These are phyloP conservation scores for Backusella mclennaniae DNA, from an alignment of 192 early-diverging fungal species.

Conservation along the genomic window DNA sequence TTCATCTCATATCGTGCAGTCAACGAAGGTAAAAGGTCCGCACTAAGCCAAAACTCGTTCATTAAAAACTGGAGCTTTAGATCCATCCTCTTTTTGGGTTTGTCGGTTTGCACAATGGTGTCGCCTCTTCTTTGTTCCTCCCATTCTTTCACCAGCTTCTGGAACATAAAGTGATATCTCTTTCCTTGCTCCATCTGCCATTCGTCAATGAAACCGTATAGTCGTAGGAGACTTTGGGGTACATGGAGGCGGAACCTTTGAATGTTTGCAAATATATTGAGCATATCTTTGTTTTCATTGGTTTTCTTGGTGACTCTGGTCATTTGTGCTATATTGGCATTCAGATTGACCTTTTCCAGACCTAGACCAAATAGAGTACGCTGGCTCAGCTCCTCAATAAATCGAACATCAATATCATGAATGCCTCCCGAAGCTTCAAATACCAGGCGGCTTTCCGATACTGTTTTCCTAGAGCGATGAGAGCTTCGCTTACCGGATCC, in stretches of 20 bases:
- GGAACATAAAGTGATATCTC: constrained; percentile 68
- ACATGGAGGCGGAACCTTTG: constrained; percentile 43
- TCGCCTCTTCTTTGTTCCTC: constrained; percentile 48
- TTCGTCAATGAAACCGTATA: constrained; percentile 72
- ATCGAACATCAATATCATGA: constrained; percentile 7
- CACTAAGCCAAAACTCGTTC: constrained; percentile 52
- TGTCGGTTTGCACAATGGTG: not conserved
- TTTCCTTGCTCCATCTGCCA: constrained; percentile 68
- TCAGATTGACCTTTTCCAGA: constrained; percentile 42
- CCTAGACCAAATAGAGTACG: constrained; percentile 37
- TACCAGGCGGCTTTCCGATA: constrained; percentile 9
- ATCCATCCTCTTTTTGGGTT: constrained; percentile 41
- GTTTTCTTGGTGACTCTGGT: constrained; percentile 30
- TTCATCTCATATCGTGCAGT: constrained; percentile 55
- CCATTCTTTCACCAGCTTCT: constrained; percentile 65
- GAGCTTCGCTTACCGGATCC: constrained; percentile 32
- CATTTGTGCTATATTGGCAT: constrained; percentile 42
- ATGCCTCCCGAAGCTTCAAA: constrained; percentile 19
- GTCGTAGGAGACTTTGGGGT: constrained; percentile 64
- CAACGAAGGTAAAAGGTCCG: constrained; percentile 65
- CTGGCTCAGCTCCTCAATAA: not conserved
- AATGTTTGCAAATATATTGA: constrained; percentile 49
- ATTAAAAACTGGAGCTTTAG: constrained; percentile 62
- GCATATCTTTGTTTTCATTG: constrained; percentile 33
- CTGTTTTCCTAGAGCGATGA: constrained; percentile 18